Evolutionary conservation across 2,329 filamentous ascomycete genomes (phyloP), one percentile per base, ranked within the genome.

Genomic region (Fusarium albosuccineum): DNA sequence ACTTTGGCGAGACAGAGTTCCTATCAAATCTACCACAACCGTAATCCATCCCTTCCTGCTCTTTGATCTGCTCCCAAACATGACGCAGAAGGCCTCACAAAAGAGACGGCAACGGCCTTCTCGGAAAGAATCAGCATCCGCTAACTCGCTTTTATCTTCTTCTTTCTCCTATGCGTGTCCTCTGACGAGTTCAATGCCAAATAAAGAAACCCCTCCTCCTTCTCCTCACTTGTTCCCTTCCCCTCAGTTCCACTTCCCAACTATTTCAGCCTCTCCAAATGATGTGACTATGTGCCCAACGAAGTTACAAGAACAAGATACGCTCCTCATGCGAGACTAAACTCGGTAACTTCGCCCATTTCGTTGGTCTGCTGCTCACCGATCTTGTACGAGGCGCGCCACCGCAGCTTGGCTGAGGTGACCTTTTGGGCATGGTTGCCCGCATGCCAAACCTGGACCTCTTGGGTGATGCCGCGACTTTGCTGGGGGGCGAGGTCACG

Each of bases 321-420:
- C 36, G 30, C 37, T 46, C 42, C 54, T 71, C 64, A 96, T 72
- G 88, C 87, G 73, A 97, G 86, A 41, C 89, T 90, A 74, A 97
- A 87, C 66, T 92, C 89, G 10, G 91, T 83, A 70, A 98, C 90
- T 81, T 95, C 92, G 6, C 95, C 95, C 82, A 91, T 93, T 80
- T 97, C 93, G 62, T 91, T 90, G 76, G 88, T 90, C 63, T 84
- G 76, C 74, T 90, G 87, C 3, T 80, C 84, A 4, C 87, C 91
- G 11, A 96, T 77, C 73, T 87, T 88, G 80, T 97, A 98, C 6
- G 91, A 88, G 27, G 92, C 89, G 72, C 93, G 92, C 92, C 94
- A 99, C 66, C 96, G 85, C 80, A 99, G 87, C 81, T 97, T 97
- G 63, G 97, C 90, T n/a, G 84, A 86, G 58, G 88, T 89, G 2